These are phyloP conservation scores for Solanum appendiculatum DNA, from an alignment of 257 asterid genomes.

Conservation along the genomic window DNA sequence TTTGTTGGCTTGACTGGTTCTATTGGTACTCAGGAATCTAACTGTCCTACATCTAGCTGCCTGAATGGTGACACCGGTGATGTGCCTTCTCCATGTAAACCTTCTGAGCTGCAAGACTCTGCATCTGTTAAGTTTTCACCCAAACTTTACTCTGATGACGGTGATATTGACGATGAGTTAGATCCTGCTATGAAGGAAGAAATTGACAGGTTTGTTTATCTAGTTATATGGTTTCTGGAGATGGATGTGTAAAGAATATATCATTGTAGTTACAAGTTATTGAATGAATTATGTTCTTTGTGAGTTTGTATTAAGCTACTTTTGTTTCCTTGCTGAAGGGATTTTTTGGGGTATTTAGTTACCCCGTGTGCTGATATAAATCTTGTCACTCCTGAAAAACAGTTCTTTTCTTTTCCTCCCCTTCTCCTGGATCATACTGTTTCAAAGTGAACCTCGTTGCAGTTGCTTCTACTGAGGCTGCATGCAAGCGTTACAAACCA, in stretches of 20 bases:
- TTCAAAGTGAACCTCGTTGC: background rate
- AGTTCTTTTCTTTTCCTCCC: background rate
- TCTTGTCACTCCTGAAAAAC: background rate
- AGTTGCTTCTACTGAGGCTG: background rate
- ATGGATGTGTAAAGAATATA: background rate
- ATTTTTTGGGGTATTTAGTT: background rate
- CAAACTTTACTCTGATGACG: slow-evolving; percentile 64
- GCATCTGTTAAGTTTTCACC: slow-evolving; percentile 42
- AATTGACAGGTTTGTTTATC: slow-evolving; percentile 58
- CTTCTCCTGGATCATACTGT: background rate
- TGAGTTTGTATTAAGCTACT: background rate
- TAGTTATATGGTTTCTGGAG: background rate
- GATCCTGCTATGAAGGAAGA: slow-evolving; percentile 89
- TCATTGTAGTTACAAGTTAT: background rate
- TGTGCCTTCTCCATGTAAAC: slow-evolving; percentile 18
- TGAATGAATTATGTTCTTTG: background rate
- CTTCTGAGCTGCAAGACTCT: slow-evolving; percentile 38
- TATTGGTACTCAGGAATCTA: background rate
- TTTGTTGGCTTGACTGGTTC: background rate
- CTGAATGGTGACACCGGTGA: slow-evolving; percentile 20
- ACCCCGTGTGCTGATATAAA: background rate
- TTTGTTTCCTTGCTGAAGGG: background rate
- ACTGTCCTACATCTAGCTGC: slow-evolving; percentile 25
- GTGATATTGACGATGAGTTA: slow-evolving; percentile 73
- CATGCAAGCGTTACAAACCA: background rate